Evolutionary conservation across 2,329 filamentous ascomycete species (phyloP), one percentile per base, ranked within the genome.

Genomic region (Pseudogymnoascus sp.): DNA sequence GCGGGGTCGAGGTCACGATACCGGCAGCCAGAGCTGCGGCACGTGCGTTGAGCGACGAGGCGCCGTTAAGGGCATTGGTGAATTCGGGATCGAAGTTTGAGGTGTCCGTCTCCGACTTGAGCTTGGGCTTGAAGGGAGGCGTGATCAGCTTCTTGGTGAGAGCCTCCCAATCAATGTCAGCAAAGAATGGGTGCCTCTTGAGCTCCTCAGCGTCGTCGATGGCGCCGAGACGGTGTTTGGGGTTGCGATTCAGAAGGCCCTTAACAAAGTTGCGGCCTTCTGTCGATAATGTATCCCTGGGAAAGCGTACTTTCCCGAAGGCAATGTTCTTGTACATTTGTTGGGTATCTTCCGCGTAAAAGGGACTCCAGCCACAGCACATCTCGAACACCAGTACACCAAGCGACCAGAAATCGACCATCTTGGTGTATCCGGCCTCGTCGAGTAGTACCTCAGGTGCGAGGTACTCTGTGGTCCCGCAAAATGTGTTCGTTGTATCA

Each of bases 291-390:
- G 95, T 96, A 75, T 99, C 95, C 68, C 93, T 86, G 6, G 95
- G 95, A 75, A 99, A 99, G 66, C 95, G 85, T 64, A 99, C 95
- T 75, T 99, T 99, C 74, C 95, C 95, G 73, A 99, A 99, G 0
- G 95, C 95, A 74, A 99, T 99, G 79, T 99, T 99, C 82, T 99
- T 99, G 81, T 99, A 99, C 95, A 99, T 99, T 76, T 99, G 95
- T 77, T 99, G 95, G 0, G 95, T 99, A 73, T 99, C 95, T 73
- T 99, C 95, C 63, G 95, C 95, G 71, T 97, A 99, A 78, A 99
- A 99, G 0, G 95, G 95, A 71, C 92, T 97, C 95, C 95, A 99
- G 36, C 95, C 95, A 71, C 95, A 99, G 79, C 95, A 99, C 95
- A 99, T 99, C 76, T 99, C 95, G 71, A 99, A 99, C 1, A 99